Evolutionary conservation across 179 eudicot genomes (phyloP).

Genomic region (Patellifolia procumbens): DNA sequence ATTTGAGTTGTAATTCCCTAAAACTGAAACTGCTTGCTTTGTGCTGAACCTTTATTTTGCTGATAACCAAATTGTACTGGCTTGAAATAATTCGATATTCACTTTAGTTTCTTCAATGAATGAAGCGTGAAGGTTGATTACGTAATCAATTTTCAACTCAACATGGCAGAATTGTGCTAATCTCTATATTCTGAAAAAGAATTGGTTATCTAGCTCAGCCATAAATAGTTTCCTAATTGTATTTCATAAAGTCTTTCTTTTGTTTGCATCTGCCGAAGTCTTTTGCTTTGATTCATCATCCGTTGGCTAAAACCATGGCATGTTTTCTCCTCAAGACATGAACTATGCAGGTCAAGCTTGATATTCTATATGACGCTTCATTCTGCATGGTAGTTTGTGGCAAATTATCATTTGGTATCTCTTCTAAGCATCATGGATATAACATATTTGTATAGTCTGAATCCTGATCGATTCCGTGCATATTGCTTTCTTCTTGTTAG

Average conservation of each 20-base stretch:
- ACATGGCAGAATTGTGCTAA: not conserved
- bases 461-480: not conserved
- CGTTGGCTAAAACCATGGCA: too few relatives aligned
- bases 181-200: not conserved
- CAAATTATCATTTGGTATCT: not conserved
- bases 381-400: too few relatives aligned
- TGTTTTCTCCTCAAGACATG: too few relatives aligned
- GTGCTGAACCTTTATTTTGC: not conserved
- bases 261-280: too few relatives aligned
- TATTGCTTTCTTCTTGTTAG: not conserved
- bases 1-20: too few relatives aligned
- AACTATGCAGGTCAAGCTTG: too few relatives aligned
- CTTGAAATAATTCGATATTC: not conserved
- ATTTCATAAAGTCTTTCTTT: too few relatives aligned
- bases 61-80: not conserved
- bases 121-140: not conserved
- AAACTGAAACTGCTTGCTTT: too few relatives aligned
- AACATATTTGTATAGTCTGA: not conserved
- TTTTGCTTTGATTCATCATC: too few relatives aligned
- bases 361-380: too few relatives aligned
- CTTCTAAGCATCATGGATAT: conserved; percentile 3
- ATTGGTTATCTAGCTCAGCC: too few relatives aligned
- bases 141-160: not conserved
- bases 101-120: not conserved
- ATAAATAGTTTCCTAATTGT: too few relatives aligned